Conservation (phyloP, 2,329 filamentous ascomycete genomes). For the Fusarium algeriense region DNA sequence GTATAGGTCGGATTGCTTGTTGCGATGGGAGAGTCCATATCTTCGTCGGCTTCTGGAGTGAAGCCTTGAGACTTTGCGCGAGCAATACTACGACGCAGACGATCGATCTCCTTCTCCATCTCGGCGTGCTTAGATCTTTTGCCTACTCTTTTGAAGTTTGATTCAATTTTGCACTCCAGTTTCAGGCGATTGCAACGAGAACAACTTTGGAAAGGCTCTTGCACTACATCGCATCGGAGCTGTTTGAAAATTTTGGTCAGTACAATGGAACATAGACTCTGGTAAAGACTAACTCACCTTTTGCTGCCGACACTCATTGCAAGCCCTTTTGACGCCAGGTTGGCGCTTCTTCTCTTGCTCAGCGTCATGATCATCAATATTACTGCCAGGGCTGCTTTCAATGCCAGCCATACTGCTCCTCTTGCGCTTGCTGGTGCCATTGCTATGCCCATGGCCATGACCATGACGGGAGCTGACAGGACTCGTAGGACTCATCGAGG, state of each 20-base stretch:
- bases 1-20: slow-evolving; percentile 64
- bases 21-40: slow-evolving; percentile 70
- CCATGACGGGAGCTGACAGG: slow-evolving; percentile 64
- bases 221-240: slow-evolving; percentile 86
- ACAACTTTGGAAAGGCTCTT: slow-evolving; percentile 83
- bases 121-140: slow-evolving; percentile 87
- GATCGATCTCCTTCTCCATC: slow-evolving; percentile 86
- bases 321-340: slow-evolving; percentile 81
- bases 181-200: slow-evolving; percentile 83
- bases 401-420: slow-evolving; percentile 62
- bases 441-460: slow-evolving; percentile 58
- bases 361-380: slow-evolving; percentile 64
- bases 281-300: slow-evolving; percentile 69
- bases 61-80: slow-evolving; percentile 71
- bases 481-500: slow-evolving; percentile 67
- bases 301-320: slow-evolving; percentile 87
- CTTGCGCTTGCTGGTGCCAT: slow-evolving; percentile 67
- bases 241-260: slow-evolving; percentile 51
- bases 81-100: slow-evolving; percentile 70
- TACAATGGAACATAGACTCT: not conserved
- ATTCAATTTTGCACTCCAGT: slow-evolving; percentile 87
- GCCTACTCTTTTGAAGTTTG: slow-evolving; percentile 86
- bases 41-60: slow-evolving; percentile 66
- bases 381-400: slow-evolving; percentile 72
- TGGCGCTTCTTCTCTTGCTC: slow-evolving; percentile 73